A percentile compares a stretch with the other conserved stretches of the same genome.
These are phyloP conservation scores for Turritis glabra DNA, from an alignment of 345 rosid species.

Conservation along the genomic window DNA sequence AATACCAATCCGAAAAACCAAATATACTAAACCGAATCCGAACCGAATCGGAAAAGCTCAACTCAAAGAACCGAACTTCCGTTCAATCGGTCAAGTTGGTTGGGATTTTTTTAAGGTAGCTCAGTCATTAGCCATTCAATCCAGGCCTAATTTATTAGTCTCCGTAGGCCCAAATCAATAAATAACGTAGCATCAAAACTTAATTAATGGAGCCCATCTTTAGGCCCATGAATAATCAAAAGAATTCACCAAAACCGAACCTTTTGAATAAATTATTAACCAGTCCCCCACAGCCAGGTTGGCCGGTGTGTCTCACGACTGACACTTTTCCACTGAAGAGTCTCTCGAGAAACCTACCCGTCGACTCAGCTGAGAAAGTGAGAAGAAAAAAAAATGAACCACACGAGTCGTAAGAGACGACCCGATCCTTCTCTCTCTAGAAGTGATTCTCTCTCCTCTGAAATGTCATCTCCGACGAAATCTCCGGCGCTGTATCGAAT, in stretches of 20 bases:
- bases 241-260: not conserved
- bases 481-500: constrained; percentile 36
- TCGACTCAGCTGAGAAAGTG: not conserved
- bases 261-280: not conserved
- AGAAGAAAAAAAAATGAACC: not conserved
- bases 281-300: not conserved
- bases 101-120: too few species aligned
- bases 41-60: too few species aligned
- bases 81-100: too few species aligned
- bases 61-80: too few species aligned
- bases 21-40: too few species aligned
- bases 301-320: not conserved
- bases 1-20: too few species aligned
- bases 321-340: not conserved
- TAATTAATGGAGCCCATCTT: not conserved
- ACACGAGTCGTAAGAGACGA: constrained; percentile 17
- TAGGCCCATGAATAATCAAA: not conserved
- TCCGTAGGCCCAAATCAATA: not conserved
- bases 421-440: constrained; percentile 5
- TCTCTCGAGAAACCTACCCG: too few species aligned
- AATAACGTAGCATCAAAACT: not conserved
- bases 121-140: not conserved
- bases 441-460: not conserved
- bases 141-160: not conserved
- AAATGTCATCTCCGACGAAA: constrained; percentile 33